These are phyloP conservation scores for Myotisia sp. DNA, from an alignment of 2,329 filamentous ascomycete species.

Conservation along the genomic window DNA sequence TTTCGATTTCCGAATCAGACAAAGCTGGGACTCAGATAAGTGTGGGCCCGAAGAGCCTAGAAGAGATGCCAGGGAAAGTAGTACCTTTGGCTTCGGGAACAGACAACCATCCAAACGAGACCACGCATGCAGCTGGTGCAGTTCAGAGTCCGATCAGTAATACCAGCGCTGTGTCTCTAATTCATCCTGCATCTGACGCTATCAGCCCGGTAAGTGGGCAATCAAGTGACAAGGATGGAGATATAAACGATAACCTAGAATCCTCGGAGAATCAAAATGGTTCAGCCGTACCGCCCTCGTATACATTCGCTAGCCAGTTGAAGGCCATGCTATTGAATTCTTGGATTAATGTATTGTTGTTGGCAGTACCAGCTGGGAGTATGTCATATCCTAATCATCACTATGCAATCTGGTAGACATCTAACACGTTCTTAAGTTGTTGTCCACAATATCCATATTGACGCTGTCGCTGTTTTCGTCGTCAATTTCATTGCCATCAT, in stretches of 20 bases:
- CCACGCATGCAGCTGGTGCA: constrained; percentile 1
- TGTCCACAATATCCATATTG: constrained; percentile 39
- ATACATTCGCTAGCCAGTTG: constrained; percentile 27
- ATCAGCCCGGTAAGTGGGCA: too few relatives aligned
- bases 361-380: constrained; percentile 64
- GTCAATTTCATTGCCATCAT: constrained; percentile 92
- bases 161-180: too few relatives aligned
- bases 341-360: constrained; percentile 70
- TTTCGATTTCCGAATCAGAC: background rate
- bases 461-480: constrained; percentile 56
- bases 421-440: constrained; percentile 2
- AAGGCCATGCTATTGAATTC: constrained; percentile 64
- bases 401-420: background rate
- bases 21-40: background rate
- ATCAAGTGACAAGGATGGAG: constrained; percentile 3
- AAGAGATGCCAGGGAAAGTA: constrained; percentile 8
- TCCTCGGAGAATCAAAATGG: too few relatives aligned
- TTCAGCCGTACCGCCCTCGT: too few relatives aligned
- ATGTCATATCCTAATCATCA: constrained; percentile 8
- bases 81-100: constrained; percentile 4
- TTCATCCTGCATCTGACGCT: too few relatives aligned
- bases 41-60: background rate
- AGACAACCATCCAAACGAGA: constrained; percentile 2
- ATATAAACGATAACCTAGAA: constrained; percentile 7
- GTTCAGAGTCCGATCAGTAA: too few relatives aligned